Base-by-base conservation (phyloP, 2,329 filamentous ascomycete species). In the Sporothrix brunneoviolacea region DNA sequence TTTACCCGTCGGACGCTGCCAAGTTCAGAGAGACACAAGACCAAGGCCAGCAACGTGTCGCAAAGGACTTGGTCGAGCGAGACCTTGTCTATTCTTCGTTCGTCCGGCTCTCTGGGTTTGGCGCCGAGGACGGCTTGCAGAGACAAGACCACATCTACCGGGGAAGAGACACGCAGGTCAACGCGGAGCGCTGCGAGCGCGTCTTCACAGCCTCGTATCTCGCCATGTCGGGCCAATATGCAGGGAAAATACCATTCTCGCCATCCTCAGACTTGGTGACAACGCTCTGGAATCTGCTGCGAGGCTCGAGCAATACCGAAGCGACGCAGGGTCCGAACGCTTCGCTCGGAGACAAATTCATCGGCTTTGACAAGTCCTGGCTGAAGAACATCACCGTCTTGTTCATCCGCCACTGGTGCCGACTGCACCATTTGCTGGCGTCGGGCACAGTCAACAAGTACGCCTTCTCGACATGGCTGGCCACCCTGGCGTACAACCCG, bases 1-100 rank as follows among this genome's bases (percentile, higher is more conserved):
- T 71, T 42, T 57, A 62, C 27, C 57, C 59, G 4, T 10, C 7
- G 18, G 42, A 45, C 19, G 42, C 42, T n/a, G 3, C 21, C 7
- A 9, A 8, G 6, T 45, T 45, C 12, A 15, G 7, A 3, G 51
- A 61, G 7, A 24, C 51, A 7, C 43, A 30, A 21, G 30, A 24
- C 18, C 32, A 4, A 1, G 8, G 30, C 13, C 30, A 15, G n/a
- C 5, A 36, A n/a, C 9, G 16, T 10, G 32, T 9, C 13, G 24
- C 30, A 4, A 35, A 49, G 4, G 5, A 27, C n/a, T 35, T 55
- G 16, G 37, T 58, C 0, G 10, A 48, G 3, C 55, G 64, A 4
- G 60, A 64, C 13, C 45, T 44, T 9, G 48, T 62, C 19, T 55
- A 60, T 3, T 86, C 52, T 64, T 85, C 57, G 70, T 46, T 43